Conservation (phyloP, 371 early-diverging fungal species). For the Mucor lusitanicus region DNA sequence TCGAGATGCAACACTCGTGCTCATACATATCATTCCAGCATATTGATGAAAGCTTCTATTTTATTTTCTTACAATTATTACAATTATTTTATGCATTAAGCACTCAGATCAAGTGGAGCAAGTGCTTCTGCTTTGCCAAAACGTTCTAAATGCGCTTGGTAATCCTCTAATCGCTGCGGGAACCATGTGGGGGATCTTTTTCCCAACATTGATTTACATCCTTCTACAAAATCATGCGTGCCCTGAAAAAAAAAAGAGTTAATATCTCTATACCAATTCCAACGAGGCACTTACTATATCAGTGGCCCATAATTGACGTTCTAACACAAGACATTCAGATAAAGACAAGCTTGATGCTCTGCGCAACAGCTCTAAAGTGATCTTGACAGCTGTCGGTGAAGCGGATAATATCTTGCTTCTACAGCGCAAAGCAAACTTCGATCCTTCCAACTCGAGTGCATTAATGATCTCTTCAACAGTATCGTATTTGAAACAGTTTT, state of each 20-base stretch:
- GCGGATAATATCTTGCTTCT: conserved; percentile 53
- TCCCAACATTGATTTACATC: background rate
- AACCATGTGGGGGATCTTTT: background rate
- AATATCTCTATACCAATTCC: background rate
- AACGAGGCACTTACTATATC: conserved; percentile 50
- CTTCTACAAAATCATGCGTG: background rate
- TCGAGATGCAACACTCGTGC: too few relatives aligned
- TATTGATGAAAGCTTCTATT: too few relatives aligned
- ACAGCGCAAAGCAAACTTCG: conserved; percentile 32
- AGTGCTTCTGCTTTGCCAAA: background rate
- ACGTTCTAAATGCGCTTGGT: background rate
- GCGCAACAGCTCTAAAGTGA: conserved; percentile 75
- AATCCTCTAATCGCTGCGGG: background rate
- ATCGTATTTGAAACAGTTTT: background rate
- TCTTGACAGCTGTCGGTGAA: conserved; percentile 83
- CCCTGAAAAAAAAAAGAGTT: background rate
- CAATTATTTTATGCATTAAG: background rate
- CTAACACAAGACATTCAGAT: conserved; percentile 60
- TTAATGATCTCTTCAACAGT: background rate
- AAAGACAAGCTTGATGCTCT: conserved; percentile 52
- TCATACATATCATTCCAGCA: too few relatives aligned
- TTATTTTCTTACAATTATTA: too few relatives aligned
- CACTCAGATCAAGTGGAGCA: background rate
- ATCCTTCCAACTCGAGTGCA: background rate
- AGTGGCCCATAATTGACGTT: conserved; percentile 67